These are phyloP conservation scores for Epichloe brachyelytri DNA, from an alignment of 2,329 filamentous ascomycete species.

Conservation along the genomic window DNA sequence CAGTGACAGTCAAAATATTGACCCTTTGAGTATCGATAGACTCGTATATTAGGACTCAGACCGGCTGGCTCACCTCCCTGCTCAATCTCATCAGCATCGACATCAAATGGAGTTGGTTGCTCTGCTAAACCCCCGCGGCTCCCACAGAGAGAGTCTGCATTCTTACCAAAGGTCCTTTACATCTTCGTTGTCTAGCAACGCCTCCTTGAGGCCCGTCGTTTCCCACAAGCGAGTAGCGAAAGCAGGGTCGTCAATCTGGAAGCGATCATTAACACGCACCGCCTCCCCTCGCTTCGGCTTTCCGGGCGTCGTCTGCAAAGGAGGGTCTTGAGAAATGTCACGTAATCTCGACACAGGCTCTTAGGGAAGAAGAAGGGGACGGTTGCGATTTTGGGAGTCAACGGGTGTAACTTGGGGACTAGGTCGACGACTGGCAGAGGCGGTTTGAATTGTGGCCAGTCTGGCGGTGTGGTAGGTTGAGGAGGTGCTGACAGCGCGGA, in stretches of 20 bases:
- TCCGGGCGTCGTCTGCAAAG: constrained; percentile 64
- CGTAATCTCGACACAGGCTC: constrained; percentile 62
- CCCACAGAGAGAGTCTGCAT: constrained; percentile 9
- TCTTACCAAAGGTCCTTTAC: constrained; percentile 31
- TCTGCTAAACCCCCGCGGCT: too few species aligned
- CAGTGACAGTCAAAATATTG: constrained; percentile 93
- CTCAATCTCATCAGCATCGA: constrained; percentile 11
- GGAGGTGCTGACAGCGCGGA: constrained; percentile 6
- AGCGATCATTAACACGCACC: constrained; percentile 78
- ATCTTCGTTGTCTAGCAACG: constrained; percentile 31
- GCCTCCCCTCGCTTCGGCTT: constrained; percentile 71
- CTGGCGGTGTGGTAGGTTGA: constrained; percentile 21
- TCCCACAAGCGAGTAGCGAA: constrained; percentile 71
- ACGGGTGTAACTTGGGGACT: constrained; percentile 37
- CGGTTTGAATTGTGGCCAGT: constrained; percentile 63
- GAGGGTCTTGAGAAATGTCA: constrained; percentile 55
- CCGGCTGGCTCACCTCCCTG: constrained; percentile 76
- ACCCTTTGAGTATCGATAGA: constrained; percentile 75
- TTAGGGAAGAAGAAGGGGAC: constrained; percentile 64
- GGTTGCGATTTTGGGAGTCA: constrained; percentile 52
- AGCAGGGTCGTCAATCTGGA: constrained; percentile 60
- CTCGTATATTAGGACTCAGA: constrained; percentile 74
- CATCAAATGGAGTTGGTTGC: too few species aligned
- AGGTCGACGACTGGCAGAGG: constrained; percentile 54
- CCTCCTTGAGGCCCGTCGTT: constrained; percentile 58